Evolutionary conservation across 352 stramenopile genomes (phyloP), one percentile per base, ranked within the genome.

Genomic region (Pythium scleroteichum): DNA sequence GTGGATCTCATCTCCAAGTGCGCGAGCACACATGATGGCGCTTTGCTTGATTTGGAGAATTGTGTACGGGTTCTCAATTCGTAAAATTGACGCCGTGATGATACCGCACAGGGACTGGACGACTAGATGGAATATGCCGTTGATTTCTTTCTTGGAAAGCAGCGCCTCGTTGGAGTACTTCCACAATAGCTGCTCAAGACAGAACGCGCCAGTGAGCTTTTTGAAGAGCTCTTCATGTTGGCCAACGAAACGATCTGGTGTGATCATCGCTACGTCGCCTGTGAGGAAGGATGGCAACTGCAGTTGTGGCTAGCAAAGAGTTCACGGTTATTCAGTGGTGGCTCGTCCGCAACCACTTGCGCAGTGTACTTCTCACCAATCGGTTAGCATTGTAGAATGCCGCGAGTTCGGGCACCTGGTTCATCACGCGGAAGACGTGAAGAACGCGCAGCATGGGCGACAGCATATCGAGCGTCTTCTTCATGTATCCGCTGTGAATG

Each of bases 141-240:
- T 90, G 58, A 91, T 88, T 35, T 90, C 79, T 68, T 92, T 92
- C 59, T 88, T 90, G 12, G 80, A 82, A 9, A 92, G 56, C 17
- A 92, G 71, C 1, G 78, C 77, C 49, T 86, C 81, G 45, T 84
- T 76, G 8, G 84, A 87, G 62, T 91, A 88, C 4, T 78, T 75
- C 69, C 79, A 89, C 3, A 93, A 65, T 38, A 90, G 53, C 26
- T 90, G 80, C 51, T 93, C 84, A 26, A 93, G 67, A 50, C 81
- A 90, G 50, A 93, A 91, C 2, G 81, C 62, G 1, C 84, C 84
- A 2, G 79, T 84, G 39, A 93, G 61, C 53, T 88, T 90, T 51
- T 86, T 86, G 56, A 91, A 89, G 0, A 93, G 66, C n/a, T 88
- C 80, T n/a, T 90, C 74, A 27, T 93, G 81, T 67, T 91, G 81